Base-by-base conservation (phyloP, 2,329 filamentous ascomycete genomes). In the Tolypocladium tundrense region DNA sequence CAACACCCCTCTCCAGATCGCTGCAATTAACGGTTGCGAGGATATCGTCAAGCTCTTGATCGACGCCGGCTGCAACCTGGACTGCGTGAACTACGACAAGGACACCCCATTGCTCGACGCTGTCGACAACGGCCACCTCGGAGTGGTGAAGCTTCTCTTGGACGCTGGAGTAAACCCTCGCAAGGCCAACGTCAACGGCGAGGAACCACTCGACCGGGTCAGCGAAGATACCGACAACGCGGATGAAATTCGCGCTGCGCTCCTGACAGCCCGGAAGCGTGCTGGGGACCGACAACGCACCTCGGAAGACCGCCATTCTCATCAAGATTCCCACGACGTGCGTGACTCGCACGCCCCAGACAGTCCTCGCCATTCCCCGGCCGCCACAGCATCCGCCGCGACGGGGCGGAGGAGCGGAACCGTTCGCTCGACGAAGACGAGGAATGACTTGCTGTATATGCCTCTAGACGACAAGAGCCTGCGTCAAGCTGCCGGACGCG, bases 61-160 rank as follows among this genome's bases (percentile, higher is more conserved):
- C 61, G 84, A 90, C 10, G 87, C 90, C 61, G 90, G 90, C 40
- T 96, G 92, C 72, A 88, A 90, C 57, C 81, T 94, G 52, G 89
- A 97, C 67, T 93, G 82, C 66, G 77, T 86, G 59, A 86, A 88
- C 66, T 86, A 90, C 66, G 88, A 91, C 65, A 91, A 90, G 67
- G 94, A 99, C 67, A 97, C 94, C 0, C 94, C 94, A 35, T 80
- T 99, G 41, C 87, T 99, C 57, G 94, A 99, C 75, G 94, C 94
- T 6, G 91, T 97, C 35, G 94, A 97, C 65, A 99, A 99, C 67
- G 90, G 90, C 1, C 92, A 99, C 68, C 71, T 96, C 9, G 89
- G 88, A 21, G 93, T 97, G 4, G 89, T 99, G 48, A 90, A 86
- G 66, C 78, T 96, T 11, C 77, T 99, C 40, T 78, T 99, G 2